Evolutionary conservation across 2,329 filamentous ascomycete species (phyloP).

Genomic region (Colletotrichum shisoi): DNA sequence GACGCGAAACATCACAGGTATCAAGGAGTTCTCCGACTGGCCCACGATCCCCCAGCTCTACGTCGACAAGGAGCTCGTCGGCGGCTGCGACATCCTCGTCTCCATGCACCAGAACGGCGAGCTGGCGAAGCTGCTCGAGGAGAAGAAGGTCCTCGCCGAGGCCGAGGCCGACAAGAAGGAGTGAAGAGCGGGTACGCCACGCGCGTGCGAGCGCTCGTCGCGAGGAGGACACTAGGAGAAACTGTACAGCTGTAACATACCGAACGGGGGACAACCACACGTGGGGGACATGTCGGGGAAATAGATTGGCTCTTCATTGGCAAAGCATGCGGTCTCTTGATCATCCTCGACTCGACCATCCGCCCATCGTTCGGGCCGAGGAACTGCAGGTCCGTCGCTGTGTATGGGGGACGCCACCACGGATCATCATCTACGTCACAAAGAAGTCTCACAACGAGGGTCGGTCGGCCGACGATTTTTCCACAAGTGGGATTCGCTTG

Average conservation of each 20-base stretch:
- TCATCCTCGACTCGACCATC: background rate
- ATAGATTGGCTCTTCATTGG: slow-evolving; percentile 27
- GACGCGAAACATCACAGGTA: slow-evolving; percentile 63
- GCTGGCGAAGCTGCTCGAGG: slow-evolving; percentile 87
- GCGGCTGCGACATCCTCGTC: slow-evolving; percentile 96
- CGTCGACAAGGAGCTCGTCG: slow-evolving; percentile 92
- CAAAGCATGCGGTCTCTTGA: slow-evolving; percentile 3
- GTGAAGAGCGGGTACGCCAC: slow-evolving; percentile 34
- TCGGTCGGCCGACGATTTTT: background rate
- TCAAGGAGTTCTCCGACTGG: slow-evolving; percentile 99
- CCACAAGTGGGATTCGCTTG: background rate
- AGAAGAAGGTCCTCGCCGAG: slow-evolving; percentile 82
- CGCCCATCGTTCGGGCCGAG: background rate
- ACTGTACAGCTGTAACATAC: slow-evolving; percentile 39
- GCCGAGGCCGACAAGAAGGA: slow-evolving; percentile 55
- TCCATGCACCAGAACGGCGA: slow-evolving; percentile 97
- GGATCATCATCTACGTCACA: too few relatives aligned
- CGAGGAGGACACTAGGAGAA: background rate
- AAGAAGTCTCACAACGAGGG: background rate
- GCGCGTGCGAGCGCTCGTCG: background rate
- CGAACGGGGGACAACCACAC: slow-evolving; percentile 12
- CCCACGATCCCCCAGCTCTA: slow-evolving; percentile 98
- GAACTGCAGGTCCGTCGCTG: background rate
- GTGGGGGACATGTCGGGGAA: slow-evolving; percentile 8
- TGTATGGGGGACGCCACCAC: background rate